These are phyloP conservation scores for Mycosphaerelloides madeirae DNA, from an alignment of 2,329 filamentous ascomycete species.

Conservation along the genomic window DNA sequence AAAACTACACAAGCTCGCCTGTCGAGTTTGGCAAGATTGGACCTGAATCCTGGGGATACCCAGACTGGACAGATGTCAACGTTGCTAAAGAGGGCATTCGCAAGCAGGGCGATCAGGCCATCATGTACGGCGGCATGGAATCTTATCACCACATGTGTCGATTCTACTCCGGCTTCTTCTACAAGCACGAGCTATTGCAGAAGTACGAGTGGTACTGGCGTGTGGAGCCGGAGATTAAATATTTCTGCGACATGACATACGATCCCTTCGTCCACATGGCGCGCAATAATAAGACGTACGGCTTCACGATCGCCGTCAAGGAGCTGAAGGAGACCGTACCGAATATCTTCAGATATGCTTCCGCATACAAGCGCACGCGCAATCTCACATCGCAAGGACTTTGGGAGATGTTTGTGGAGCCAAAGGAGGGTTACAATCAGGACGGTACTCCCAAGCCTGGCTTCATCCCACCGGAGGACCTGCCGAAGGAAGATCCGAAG, in stretches of 20 bases:
- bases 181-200: constrained; percentile 87
- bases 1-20: constrained; percentile 79
- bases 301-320: constrained; percentile 98
- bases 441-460: constrained; percentile 47
- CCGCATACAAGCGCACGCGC: constrained; percentile 89
- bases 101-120: constrained; percentile 92
- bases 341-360: constrained; percentile 98
- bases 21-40: constrained; percentile 96
- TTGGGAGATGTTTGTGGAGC: constrained; percentile 98
- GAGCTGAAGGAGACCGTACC: constrained; percentile 96
- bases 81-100: constrained; percentile 93
- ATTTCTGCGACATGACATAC: constrained; percentile 99
- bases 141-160: constrained; percentile 99
- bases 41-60: constrained; percentile 88
- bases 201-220: constrained; percentile 99
- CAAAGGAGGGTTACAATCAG: constrained; percentile 57
- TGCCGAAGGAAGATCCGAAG: constrained; percentile 50
- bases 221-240: constrained; percentile 97
- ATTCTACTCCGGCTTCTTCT: constrained; percentile 99
- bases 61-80: constrained; percentile 91
- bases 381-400: constrained; percentile 86
- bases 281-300: constrained; percentile 91
- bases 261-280: constrained; percentile 97
- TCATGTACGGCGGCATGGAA: constrained; percentile 99
- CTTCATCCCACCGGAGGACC: constrained; percentile 32